Evolutionary conservation across 176 grass and related monocot genomes (phyloP).

Genomic region (Echinochloa phyllopogon): DNA sequence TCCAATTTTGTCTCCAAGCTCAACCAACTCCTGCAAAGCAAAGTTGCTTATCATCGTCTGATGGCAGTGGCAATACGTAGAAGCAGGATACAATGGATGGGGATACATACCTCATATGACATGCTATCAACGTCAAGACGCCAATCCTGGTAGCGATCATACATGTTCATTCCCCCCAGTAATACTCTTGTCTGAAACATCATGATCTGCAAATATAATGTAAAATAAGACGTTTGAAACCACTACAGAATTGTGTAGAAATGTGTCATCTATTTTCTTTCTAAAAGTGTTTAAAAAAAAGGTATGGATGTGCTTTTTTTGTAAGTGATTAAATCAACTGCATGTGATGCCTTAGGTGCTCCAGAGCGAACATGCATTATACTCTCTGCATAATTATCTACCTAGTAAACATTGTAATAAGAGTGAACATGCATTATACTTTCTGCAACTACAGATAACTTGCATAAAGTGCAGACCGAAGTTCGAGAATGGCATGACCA

Average conservation of each 20-base stretch:
- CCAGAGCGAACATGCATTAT: too few relatives aligned
- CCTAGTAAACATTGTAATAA: slow-evolving; percentile 1
- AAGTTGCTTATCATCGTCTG: background rate
- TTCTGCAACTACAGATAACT: background rate
- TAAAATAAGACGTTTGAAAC: background rate
- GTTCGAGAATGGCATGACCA: background rate
- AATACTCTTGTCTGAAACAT: slow-evolving; percentile 93
- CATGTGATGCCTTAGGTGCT: background rate
- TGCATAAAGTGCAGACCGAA: background rate
- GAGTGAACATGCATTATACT: background rate
- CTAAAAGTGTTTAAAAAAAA: background rate
- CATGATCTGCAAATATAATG: slow-evolving; percentile 74
- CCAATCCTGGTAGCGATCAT: slow-evolving; percentile 80
- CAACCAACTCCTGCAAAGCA: slow-evolving; percentile 77
- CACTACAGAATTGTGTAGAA: background rate
- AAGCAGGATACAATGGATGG: background rate
- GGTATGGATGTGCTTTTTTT: background rate
- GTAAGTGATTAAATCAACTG: background rate
- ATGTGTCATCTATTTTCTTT: background rate
- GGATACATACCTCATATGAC: slow-evolving; percentile 77
- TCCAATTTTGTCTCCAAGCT: slow-evolving; percentile 88
- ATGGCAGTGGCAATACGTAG: background rate
- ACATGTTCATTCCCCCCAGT: slow-evolving; percentile 78
- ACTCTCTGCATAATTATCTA: background rate
- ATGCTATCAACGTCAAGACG: slow-evolving; percentile 94